Percentiles rank a stretch among this genome's conserved stretches.
Conservation (phyloP, 225 moss, liverwort and hornwort genomes). For the Thuidium tamariscinum region DNA sequence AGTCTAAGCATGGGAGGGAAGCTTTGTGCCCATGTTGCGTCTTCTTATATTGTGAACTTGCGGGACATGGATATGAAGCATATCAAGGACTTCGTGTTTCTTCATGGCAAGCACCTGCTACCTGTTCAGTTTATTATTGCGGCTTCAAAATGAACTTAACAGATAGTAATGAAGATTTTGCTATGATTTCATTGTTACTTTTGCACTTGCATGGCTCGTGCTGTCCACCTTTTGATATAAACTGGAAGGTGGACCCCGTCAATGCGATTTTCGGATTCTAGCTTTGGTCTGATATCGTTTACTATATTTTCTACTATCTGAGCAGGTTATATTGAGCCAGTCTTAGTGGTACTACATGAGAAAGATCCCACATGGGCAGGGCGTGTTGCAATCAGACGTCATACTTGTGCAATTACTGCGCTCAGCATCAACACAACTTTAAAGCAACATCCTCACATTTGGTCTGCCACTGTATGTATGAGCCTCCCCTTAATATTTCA, state of each 20-base stretch:
- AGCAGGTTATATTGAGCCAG: slow-evolving; percentile 85
- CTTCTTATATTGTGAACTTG: slow-evolving; percentile 87
- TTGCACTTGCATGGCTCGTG: neutral
- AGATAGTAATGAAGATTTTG: neutral
- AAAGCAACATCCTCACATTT: slow-evolving; percentile 95
- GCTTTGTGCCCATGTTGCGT: slow-evolving; percentile 75
- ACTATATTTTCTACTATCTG: neutral
- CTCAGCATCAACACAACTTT: slow-evolving; percentile 95
- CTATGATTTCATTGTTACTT: neutral
- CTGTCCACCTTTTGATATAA: neutral
- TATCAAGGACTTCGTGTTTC: slow-evolving; percentile 94
- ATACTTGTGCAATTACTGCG: slow-evolving; percentile 80
- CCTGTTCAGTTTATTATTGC: neutral
- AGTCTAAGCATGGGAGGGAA: slow-evolving; percentile 49
- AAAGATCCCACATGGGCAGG: slow-evolving; percentile 98
- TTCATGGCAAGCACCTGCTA: slow-evolving; percentile 57
- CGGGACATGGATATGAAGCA: slow-evolving; percentile 86
- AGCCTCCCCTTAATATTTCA: slow-evolving; percentile 6
- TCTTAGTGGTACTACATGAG: slow-evolving; percentile 79
- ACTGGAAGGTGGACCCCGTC: neutral
- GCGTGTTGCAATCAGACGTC: slow-evolving; percentile 81
- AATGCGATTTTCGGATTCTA: neutral
- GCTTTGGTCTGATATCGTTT: neutral
- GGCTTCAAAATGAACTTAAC: neutral
- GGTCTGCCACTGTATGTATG: slow-evolving; percentile 83